Percentiles rank a stretch among this genome's conserved stretches.
phyloP scores from a whole-genome alignment of 257 asterid genomes.

The Gardenia jasminoides region DNA sequence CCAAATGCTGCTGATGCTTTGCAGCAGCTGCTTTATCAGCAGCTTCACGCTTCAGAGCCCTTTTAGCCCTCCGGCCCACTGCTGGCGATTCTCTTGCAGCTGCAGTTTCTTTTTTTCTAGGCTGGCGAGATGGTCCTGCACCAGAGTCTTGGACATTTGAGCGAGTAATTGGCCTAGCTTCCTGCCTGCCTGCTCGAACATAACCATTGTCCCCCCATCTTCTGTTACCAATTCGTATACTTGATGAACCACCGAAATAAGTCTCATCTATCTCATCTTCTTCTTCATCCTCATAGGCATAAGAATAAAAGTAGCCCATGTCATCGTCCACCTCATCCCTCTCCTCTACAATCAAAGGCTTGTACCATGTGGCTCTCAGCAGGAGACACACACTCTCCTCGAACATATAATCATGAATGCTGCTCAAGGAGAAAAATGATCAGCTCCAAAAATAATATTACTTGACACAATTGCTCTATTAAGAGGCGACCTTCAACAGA shows the following conservation, averaged over 20 bases:
- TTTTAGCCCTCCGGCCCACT: slow-evolving; percentile 83
- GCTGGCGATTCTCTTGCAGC: slow-evolving; percentile 29
- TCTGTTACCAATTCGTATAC: slow-evolving; percentile 64
- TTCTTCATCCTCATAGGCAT: slow-evolving; percentile 22
- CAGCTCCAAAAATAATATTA: neutral
- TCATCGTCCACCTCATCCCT: slow-evolving; percentile 51
- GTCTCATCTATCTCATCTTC: slow-evolving; percentile 53
- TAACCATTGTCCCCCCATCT: slow-evolving; percentile 89
- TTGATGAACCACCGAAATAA: slow-evolving; percentile 47
- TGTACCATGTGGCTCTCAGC: slow-evolving; percentile 86
- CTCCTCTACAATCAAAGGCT: slow-evolving; percentile 63
- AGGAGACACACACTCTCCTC: slow-evolving; percentile 97
- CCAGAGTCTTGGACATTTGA: slow-evolving; percentile 29
- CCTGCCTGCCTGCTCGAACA: slow-evolving; percentile 81
- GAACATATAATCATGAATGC: slow-evolving; percentile 77
- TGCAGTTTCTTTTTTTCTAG: slow-evolving; percentile 51
- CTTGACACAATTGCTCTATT: neutral
- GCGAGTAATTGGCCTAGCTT: slow-evolving; percentile 57
- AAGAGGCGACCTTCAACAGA: neutral
- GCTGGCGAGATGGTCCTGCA: slow-evolving; percentile 72
- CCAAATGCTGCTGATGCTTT: slow-evolving; percentile 61
- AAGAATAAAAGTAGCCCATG: slow-evolving; percentile 40
- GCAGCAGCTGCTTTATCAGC: slow-evolving; percentile 77
- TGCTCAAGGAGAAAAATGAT: slow-evolving; percentile 23
- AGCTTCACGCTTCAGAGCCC: slow-evolving; percentile 78